phyloP scores from a whole-genome alignment of 2,329 filamentous ascomycete genomes.

The Fusarium globosum region DNA sequence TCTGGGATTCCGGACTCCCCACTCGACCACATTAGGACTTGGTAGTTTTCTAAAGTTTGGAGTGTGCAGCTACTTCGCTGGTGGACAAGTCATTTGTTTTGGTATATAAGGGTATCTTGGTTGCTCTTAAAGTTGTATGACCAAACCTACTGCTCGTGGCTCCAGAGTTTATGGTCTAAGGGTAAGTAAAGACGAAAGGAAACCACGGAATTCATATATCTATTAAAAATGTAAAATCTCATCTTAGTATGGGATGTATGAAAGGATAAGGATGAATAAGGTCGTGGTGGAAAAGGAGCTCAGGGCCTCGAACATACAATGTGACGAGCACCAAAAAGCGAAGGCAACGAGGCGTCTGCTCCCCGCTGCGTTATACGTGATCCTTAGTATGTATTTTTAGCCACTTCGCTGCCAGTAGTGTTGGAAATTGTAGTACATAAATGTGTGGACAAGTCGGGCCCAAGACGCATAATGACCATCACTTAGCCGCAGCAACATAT shows the following conservation, averaged over 20 bases:
- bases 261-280: neutral
- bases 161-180: neutral
- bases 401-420: neutral
- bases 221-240: accelerated
- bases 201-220: no score
- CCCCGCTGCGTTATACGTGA: neutral
- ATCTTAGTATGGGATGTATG: accelerated
- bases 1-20: neutral
- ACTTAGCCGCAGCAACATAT: neutral
- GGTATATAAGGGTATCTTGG: neutral
- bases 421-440: neutral
- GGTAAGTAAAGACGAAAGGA: accelerated
- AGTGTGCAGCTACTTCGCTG: constrained; percentile 33
- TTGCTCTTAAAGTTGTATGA: neutral
- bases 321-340: neutral
- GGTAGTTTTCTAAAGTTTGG: neutral
- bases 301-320: neutral
- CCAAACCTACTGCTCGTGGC: neutral
- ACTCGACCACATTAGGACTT: neutral
- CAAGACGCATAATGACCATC: neutral
- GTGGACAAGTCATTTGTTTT: neutral
- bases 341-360: neutral
- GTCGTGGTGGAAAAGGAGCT: neutral
- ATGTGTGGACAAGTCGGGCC: neutral
- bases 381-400: neutral